Conservation (phyloP, 306 rosid species). For the Dryas octopetala region DNA sequence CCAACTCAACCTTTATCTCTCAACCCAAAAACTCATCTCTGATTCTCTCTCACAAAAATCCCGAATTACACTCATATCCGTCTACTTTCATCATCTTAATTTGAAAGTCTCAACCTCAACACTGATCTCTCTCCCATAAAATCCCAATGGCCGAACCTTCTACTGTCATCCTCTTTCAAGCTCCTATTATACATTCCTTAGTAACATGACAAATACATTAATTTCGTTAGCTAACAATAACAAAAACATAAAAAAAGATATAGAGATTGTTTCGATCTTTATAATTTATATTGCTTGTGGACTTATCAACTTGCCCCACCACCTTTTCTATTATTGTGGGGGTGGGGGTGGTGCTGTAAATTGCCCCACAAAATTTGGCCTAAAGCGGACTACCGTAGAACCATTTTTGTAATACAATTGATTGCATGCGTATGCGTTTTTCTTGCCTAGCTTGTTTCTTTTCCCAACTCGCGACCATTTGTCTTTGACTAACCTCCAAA, state of each 20-base stretch:
- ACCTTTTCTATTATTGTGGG: slow-evolving; percentile 12
- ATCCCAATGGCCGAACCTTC: no score
- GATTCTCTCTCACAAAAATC: no score
- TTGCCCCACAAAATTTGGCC: slow-evolving; percentile 27
- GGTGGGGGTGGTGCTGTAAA: neutral
- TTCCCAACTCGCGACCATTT: neutral
- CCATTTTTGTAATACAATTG: slow-evolving; percentile 8
- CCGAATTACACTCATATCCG: no score
- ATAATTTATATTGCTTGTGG: slow-evolving; percentile 12
- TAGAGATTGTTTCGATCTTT: no score
- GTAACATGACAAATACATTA: no score
- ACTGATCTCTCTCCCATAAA: no score
- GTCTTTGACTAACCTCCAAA: slow-evolving; percentile 1
- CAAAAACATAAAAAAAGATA: neutral
- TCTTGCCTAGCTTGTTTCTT: neutral
- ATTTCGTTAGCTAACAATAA: neutral
- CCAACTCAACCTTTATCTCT: no score
- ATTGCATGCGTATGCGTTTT: neutral
- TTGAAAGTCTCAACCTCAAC: no score
- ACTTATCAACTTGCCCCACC: slow-evolving; percentile 10
- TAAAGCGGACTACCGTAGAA: slow-evolving; percentile 15
- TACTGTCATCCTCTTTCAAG: no score
- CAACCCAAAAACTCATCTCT: no score
- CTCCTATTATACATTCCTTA: no score
- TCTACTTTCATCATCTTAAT: no score